Evolutionary conservation across 805 yeast genomes (phyloP).

Genomic region (Starmerella ratchasimensis): DNA sequence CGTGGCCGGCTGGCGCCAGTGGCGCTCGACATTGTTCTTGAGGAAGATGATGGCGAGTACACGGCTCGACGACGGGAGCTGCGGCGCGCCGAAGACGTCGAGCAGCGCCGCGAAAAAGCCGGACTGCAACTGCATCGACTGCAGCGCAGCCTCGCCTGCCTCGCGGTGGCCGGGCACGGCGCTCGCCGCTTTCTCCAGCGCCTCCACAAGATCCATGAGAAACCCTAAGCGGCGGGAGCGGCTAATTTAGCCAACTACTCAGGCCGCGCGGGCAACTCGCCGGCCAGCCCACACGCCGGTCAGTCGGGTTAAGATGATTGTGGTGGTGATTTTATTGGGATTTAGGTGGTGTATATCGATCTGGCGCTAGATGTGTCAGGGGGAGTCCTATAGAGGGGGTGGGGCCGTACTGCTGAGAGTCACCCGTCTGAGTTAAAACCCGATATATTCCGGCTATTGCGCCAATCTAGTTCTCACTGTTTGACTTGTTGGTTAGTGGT

Average conservation of each 20-base stretch:
- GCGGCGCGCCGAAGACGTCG: constrained; percentile 19
- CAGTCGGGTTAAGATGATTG: no score
- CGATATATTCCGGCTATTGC: no score
- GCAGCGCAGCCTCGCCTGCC: constrained; percentile 15
- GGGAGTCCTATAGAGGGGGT: no score
- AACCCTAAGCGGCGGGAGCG: background rate
- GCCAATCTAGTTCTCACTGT: no score
- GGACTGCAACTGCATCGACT: constrained; percentile 2
- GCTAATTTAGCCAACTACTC: no score
- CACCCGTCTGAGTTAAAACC: no score
- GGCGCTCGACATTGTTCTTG: constrained; percentile 73
- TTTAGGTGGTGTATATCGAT: no score
- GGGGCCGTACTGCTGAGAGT: no score
- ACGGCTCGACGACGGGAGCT: constrained; percentile 32
- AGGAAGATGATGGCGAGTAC: constrained; percentile 82
- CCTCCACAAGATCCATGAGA: constrained; percentile 15
- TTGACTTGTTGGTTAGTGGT: no score
- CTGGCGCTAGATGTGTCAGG: no score
- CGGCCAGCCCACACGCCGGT: no score
- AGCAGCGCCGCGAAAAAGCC: constrained; percentile 16
- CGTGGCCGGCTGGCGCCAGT: constrained; percentile 63
- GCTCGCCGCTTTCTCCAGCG: constrained; percentile 16
- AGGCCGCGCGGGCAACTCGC: background rate
- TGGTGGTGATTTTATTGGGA: no score
- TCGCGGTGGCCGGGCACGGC: constrained; percentile 14